Percentiles rank a stretch among this genome's conserved stretches.
phyloP scores from a whole-genome alignment of 768 basidiomycete species.

The Pleurotus tuoliensis region DNA sequence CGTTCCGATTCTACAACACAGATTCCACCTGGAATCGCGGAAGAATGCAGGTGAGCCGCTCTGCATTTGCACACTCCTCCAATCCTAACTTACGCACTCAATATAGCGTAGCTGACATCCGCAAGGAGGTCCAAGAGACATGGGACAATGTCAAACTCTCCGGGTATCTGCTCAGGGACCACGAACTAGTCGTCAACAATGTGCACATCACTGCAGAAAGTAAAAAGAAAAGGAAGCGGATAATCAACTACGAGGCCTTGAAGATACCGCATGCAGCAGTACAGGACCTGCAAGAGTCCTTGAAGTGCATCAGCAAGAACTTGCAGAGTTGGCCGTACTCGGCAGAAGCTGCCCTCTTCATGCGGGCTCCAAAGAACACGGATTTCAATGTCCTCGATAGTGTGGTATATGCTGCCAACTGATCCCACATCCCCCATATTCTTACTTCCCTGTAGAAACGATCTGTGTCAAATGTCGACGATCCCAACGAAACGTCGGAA shows the following conservation, averaged over 20 bases:
- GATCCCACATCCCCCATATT: too few species aligned
- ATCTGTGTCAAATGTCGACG: conserved; percentile 16
- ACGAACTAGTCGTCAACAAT: conserved; percentile 40
- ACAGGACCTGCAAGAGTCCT: conserved; percentile 35
- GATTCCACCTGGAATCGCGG: conserved; percentile 25
- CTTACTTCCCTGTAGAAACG: conserved; percentile 19
- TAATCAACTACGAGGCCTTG: conserved; percentile 29
- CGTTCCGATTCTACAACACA: conserved; percentile 1
- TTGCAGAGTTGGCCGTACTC: conserved; percentile 61
- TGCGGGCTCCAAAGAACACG: conserved; percentile 58
- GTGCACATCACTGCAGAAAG: conserved; percentile 27
- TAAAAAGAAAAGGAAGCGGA: conserved; percentile 23
- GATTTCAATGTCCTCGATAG: conserved; percentile 58
- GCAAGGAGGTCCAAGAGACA: conserved; percentile 35
- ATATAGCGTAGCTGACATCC: conserved; percentile 50
- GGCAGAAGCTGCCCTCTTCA: conserved; percentile 53
- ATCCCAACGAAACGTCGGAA: conserved; percentile 22
- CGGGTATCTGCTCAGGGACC: conserved; percentile 49
- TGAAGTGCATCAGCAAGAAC: conserved; percentile 43
- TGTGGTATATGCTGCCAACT: conserved; percentile 26
- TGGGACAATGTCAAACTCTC: conserved; percentile 57
- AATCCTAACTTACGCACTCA: background rate
- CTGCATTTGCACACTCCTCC: background rate
- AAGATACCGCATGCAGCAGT: conserved; percentile 44
- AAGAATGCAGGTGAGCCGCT: conserved; percentile 39